phyloP scores from a whole-genome alignment of 2,329 filamentous ascomycete species.

The Stagonosporopsis vannaccii region DNA sequence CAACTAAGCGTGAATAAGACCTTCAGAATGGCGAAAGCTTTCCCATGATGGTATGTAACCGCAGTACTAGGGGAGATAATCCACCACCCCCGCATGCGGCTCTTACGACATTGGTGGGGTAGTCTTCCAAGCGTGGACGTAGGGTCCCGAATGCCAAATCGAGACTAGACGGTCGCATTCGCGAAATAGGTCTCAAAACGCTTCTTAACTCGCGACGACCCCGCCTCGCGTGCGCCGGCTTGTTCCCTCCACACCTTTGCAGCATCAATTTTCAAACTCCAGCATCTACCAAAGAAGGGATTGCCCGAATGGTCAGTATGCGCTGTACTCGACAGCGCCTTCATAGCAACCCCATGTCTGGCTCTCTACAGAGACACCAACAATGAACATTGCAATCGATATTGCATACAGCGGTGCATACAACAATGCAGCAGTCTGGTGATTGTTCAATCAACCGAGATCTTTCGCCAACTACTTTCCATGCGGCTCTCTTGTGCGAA shows the following conservation, averaged over 20 bases:
- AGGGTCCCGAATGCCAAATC: conserved; percentile 38
- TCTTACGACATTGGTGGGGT: conserved; percentile 39
- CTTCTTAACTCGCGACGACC: conserved; percentile 34
- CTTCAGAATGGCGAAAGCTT: conserved; percentile 32
- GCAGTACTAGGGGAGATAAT: conserved; percentile 17
- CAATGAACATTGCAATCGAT: conserved; percentile 15
- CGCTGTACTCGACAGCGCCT: conserved; percentile 9
- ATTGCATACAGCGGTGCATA: conserved; percentile 4
- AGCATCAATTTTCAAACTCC: not conserved
- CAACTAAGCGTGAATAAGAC: conserved; percentile 33
- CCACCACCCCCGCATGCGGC: conserved; percentile 34
- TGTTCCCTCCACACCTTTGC: conserved; percentile 14
- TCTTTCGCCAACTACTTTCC: not conserved
- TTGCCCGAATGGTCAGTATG: conserved; percentile 4
- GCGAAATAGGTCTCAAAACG: conserved; percentile 19
- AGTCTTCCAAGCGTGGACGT: conserved; percentile 31
- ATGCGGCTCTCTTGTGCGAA: conserved; percentile 4
- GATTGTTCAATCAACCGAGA: not conserved
- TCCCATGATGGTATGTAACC: conserved; percentile 25
- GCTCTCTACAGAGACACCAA: conserved; percentile 9
- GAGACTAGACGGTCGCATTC: conserved; percentile 25
- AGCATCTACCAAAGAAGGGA: not conserved
- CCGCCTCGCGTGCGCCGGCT: conserved; percentile 33
- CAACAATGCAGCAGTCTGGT: conserved; percentile 1
- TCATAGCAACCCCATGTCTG: conserved; percentile 9